Base-by-base conservation (phyloP, 2,329 filamentous ascomycete species). In the Rhynchosporium agropyri region DNA sequence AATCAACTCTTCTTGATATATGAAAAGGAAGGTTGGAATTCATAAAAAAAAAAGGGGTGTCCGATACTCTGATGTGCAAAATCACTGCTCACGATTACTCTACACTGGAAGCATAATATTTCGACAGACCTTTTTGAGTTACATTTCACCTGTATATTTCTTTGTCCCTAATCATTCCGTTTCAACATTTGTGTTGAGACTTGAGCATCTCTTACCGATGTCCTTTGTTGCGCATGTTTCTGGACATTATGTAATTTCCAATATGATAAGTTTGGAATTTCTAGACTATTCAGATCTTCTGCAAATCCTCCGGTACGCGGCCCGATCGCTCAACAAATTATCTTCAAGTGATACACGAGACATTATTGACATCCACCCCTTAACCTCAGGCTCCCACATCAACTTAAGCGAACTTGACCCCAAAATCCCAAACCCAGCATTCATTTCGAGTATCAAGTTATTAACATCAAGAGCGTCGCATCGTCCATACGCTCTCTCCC, bases 381-480 rank as follows among this genome's bases (percentile, higher is more conserved):
- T 29, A 54, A 20, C 50, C 50, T 54, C 33, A 54, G 50, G 50
- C 50, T 20, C 50, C 20, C 33, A 15, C 33, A n/a, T 20, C 43
- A 46, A 9, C 20, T 33, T 54, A 54, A 54, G 50, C 50, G 50
- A 54, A n/a, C 43, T 5, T n/a, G 8, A 28, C 43, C n/a, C 9
- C 43, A 28, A 46, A 46, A 46, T 20, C 15, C 20, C 33, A 36
- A 36, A 20, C n/a, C 26, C n/a, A 46, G n/a, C 43, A 46, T 46
- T 20, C n/a, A n/a, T 20, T 28, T 26, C 43, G n/a, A 46, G 15
- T 8, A 20, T 20, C 40, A 31, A 20, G 20, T 20, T 20, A 20
- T 20, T 20, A 20, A 56, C 53, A 58, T 58, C 56, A 40, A 58
- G 9, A 58, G 42, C 43, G 15, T 40, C 56, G 6, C 20, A 28